Base-by-base conservation (phyloP, 495 filamentous ascomycete genomes). In the Aspergillus sclerotiicarbonarius region DNA sequence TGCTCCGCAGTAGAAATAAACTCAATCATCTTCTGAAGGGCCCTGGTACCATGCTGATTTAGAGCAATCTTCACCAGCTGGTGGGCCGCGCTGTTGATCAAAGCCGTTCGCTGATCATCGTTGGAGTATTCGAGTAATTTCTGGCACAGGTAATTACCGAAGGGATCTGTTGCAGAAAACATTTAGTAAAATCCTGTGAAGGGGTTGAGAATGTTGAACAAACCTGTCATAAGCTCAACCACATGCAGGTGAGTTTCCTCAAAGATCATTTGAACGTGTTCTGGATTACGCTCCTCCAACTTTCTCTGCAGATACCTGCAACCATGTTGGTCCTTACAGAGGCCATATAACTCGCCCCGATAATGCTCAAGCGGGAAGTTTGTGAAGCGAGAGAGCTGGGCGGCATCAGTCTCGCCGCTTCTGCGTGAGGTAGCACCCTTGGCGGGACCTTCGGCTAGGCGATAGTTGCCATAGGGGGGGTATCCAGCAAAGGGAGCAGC, bases 1-100 rank as follows among this genome's bases (percentile, higher is more conserved):
- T 89, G 87, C 63, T 88, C 85, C 4, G 82, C 77, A 32, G 89
- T 92, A 45, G 88, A 87, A 63, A 98, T 90, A 64, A 89, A 93
- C 69, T 98, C 94, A 59, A 98, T 98, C 94, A 98, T 98, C 80
- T 97, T 98, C 75, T 98, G 94, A 56, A 98, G 74, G 62, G 94
- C 94, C 31, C 94, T 84, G 39, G 94, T 98, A 57, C 94, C 94
- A 73, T 98, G 94, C 75, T 95, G 91, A 71, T 98, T 98, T 52
- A 97, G 75, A 8, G 95, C 94, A 68, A 97, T 97, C 54, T 85
- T 84, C 21, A 96, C 91, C 71, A 98, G 86, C 50, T 91, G 83
- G 9, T 85, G 81, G 9, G 90, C 82, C 12, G 94, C 90, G 65
- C 94, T 96, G 67, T 92, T 85, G 65, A 98, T 91, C 32, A 98